phyloP scores from a whole-genome alignment of 2,329 filamentous ascomycete genomes.

The Talaromyces atroroseus region DNA sequence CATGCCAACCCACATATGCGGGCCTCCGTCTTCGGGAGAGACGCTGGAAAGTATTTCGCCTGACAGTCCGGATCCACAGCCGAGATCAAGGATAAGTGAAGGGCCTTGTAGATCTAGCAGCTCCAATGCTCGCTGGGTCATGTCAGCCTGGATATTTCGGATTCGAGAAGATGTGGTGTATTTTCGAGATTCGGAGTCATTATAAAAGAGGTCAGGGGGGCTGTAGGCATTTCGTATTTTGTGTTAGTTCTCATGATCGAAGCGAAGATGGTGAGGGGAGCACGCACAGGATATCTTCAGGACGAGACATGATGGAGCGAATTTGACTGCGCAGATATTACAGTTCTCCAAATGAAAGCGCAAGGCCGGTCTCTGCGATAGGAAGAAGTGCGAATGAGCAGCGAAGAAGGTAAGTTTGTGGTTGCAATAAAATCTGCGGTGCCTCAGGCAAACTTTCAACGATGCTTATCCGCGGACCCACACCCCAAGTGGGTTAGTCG shows the following conservation, averaged over 20 bases:
- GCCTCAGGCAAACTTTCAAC: constrained; percentile 6
- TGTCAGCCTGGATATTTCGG: constrained; percentile 86
- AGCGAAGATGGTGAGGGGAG: constrained; percentile 18
- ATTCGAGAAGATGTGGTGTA: constrained; percentile 97
- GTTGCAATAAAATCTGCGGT: constrained; percentile 5
- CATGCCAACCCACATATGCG: constrained; percentile 96
- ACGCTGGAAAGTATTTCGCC: constrained; percentile 86
- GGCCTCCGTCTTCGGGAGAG: constrained; percentile 65
- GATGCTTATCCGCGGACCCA: not conserved
- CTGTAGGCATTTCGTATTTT: constrained; percentile 39
- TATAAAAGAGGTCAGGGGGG: constrained; percentile 94
- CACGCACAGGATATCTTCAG: constrained; percentile 83
- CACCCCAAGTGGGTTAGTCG: not conserved
- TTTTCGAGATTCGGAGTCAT: constrained; percentile 91
- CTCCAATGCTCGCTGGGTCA: constrained; percentile 89
- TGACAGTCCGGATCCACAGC: constrained; percentile 88
- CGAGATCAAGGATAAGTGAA: constrained; percentile 90
- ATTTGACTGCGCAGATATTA: constrained; percentile 1
- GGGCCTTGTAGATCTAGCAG: constrained; percentile 75
- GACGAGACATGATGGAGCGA: constrained; percentile 72
- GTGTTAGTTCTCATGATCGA: constrained; percentile 8
- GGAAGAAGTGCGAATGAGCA: not conserved
- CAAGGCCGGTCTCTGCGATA: not conserved
- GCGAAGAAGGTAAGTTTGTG: not conserved
- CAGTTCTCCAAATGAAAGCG: not conserved